Evolutionary conservation across 139 green algal species (phyloP).

Genomic region (Penium margaritaceum): DNA sequence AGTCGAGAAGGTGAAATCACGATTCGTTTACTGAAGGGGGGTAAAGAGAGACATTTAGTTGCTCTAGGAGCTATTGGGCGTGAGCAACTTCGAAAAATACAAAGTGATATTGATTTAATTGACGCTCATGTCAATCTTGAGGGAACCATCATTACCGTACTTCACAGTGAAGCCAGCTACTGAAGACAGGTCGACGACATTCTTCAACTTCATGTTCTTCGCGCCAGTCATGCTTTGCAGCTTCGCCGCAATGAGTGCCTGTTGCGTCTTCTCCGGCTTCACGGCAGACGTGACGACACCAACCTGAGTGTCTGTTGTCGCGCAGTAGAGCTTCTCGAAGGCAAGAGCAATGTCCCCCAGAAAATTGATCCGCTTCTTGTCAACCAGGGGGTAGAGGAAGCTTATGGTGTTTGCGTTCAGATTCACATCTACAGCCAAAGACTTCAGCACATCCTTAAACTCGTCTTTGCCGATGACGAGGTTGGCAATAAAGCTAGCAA

Average conservation of each 20-base stretch:
- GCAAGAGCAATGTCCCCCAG: conserved; percentile 73
- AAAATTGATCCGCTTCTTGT: conserved; percentile 73
- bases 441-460: conserved; percentile 81
- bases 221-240: conserved; percentile 89
- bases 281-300: conserved; percentile 82
- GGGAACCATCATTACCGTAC: conserved; percentile 73
- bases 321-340: conserved; percentile 94
- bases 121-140: conserved; percentile 91
- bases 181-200: conserved; percentile 78
- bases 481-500: conserved; percentile 77
- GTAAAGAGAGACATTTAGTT: too few species aligned
- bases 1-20: conserved; percentile 80
- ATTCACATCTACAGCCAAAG: conserved; percentile 70
- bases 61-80: too few species aligned
- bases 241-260: conserved; percentile 99
- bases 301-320: conserved; percentile 92
- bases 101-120: too few species aligned
- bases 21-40: too few species aligned
- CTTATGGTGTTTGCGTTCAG: conserved; percentile 80
- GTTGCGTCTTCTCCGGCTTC: conserved; percentile 96
- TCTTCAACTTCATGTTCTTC: conserved; percentile 99
- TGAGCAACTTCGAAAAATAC: too few species aligned
- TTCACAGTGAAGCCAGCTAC: conserved; percentile 94
- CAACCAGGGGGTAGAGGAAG: conserved; percentile 91
- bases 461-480: conserved; percentile 68